These are phyloP conservation scores for Aaosphaeria pasadenensis DNA, from an alignment of 2,329 filamentous ascomycete genomes.

Conservation along the genomic window DNA sequence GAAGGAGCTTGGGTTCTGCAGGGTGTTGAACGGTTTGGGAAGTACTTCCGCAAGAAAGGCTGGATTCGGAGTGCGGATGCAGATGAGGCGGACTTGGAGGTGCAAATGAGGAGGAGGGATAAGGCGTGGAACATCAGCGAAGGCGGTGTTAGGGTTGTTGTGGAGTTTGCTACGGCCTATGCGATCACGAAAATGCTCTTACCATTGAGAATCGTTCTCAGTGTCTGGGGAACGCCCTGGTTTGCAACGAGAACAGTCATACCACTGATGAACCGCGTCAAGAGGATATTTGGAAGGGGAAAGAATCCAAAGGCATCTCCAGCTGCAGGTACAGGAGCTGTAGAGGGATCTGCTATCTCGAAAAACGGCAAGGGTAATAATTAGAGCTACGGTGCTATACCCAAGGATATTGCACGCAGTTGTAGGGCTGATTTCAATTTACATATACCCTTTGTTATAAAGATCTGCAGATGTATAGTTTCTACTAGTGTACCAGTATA, in stretches of 20 bases:
- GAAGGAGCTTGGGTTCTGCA: constrained; percentile 56
- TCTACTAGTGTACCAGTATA: too few species aligned
- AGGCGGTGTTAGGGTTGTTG: constrained; percentile 52
- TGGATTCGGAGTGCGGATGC: constrained; percentile 65
- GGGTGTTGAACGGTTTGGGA: constrained; percentile 71
- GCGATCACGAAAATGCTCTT: constrained; percentile 83
- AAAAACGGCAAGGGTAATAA: constrained; percentile 14
- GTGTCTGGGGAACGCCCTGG: constrained; percentile 89
- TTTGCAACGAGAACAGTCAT: constrained; percentile 59
- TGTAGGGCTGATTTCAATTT: too few species aligned
- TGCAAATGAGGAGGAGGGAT: constrained; percentile 27
- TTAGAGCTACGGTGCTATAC: too few species aligned
- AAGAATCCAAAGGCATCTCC: constrained; percentile 13
- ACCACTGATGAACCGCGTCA: constrained; percentile 29
- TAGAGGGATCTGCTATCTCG: constrained; percentile 27
- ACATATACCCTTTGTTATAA: too few species aligned
- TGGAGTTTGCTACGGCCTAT: constrained; percentile 82
- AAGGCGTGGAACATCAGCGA: constrained; percentile 40
- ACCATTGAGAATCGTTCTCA: constrained; percentile 71
- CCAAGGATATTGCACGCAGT: too few species aligned
- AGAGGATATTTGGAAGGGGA: constrained; percentile 37
- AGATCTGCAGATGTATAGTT: too few species aligned
- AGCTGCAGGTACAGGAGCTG: constrained; percentile 34
- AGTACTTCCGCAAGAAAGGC: constrained; percentile 73
- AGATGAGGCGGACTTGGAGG: constrained; percentile 27